Conservation (phyloP, 2,329 filamentous ascomycete genomes). For the Sporothrix variecibatus region DNA sequence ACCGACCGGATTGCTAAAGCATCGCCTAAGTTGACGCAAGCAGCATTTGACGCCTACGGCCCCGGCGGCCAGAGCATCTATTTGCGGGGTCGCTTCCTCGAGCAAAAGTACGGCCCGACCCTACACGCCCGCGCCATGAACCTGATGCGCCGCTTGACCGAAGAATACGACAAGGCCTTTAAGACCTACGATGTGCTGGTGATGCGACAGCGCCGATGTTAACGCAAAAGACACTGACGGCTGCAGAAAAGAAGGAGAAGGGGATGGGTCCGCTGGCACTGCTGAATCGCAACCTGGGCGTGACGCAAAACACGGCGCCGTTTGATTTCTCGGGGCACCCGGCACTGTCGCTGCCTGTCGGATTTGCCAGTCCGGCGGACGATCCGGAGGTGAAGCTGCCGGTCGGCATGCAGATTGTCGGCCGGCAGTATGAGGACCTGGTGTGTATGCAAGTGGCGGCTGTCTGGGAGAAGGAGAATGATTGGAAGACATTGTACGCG, state of each 20-base stretch:
- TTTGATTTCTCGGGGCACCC: constrained; percentile 56
- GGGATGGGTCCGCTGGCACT: constrained; percentile 39
- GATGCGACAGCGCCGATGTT: constrained; percentile 41
- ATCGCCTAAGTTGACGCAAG: constrained; percentile 40
- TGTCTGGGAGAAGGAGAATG: constrained; percentile 34
- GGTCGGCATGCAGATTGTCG: constrained; percentile 39
- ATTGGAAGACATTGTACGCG: background rate
- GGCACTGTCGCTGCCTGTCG: constrained; percentile 48
- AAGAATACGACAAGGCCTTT: constrained; percentile 50
- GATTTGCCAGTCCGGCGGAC: constrained; percentile 35
- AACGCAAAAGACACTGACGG: constrained; percentile 37
- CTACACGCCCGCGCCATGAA: constrained; percentile 46
- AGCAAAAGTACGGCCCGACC: constrained; percentile 5
- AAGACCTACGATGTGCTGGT: constrained; percentile 47
- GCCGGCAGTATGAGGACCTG: constrained; percentile 35
- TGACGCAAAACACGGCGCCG: constrained; percentile 42
- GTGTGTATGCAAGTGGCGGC: constrained; percentile 35
- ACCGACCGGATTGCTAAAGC: constrained; percentile 38
- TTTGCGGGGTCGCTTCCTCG: background rate
- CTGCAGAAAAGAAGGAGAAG: constrained; percentile 43
- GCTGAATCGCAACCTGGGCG: constrained; percentile 40
- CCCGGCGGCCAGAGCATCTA: background rate
- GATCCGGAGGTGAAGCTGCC: constrained; percentile 32
- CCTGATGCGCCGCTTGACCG: constrained; percentile 48
- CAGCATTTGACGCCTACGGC: constrained; percentile 43